Base-by-base conservation (phyloP, 345 rosid genomes). In the Xanthoceras sorbifolium region DNA sequence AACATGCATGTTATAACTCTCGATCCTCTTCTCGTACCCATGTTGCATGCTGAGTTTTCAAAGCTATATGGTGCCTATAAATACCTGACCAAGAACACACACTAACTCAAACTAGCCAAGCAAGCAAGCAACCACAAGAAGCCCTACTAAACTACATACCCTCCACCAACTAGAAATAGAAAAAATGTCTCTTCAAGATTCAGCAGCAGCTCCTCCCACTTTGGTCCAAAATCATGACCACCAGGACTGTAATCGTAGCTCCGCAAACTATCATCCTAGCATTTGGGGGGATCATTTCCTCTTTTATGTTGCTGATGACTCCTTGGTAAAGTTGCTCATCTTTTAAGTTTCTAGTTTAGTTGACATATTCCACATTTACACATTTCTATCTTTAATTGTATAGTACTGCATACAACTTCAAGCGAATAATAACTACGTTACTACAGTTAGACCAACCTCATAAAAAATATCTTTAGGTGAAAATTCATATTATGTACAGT, bases 231-330 rank as follows among this genome's bases (percentile, higher is more conserved):
- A 22, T 32, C 20, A 1, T 15, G 7, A n/a, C n/a, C n/a, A n/a
- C n/a, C n/a, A n/a, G n/a, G n/a, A 31, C 4, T 0, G 34, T 12
- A 55, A 28, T 59, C 82, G 84, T n/a, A 64, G 34, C 18, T 77
- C 80, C 7, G 66, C 78, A 5, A 44, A 42, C 69, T 84, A 15
- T 72, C 80, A 67, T 34, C 74, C 67, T 0, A 55, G 76, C 28
- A 14, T 81, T 9, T 84, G 84, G 86, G 78, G 78, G 1, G 80
- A 76, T 52, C 17, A 78, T 59, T 81, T 84, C 73, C 84, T 81
- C 25, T 44, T 61, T 4, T 72, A 59, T 31, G 32, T 18, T 68
- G 23, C 64, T 11, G 44, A 40, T 17, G 44, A 50, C 1, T 32
- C 42, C 4, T 60, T 3, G 79, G 80, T 77, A 65, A 18, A 15